These are phyloP conservation scores for Triticum timopheevii DNA, from an alignment of 176 grass and related monocot species.

Conservation along the genomic window DNA sequence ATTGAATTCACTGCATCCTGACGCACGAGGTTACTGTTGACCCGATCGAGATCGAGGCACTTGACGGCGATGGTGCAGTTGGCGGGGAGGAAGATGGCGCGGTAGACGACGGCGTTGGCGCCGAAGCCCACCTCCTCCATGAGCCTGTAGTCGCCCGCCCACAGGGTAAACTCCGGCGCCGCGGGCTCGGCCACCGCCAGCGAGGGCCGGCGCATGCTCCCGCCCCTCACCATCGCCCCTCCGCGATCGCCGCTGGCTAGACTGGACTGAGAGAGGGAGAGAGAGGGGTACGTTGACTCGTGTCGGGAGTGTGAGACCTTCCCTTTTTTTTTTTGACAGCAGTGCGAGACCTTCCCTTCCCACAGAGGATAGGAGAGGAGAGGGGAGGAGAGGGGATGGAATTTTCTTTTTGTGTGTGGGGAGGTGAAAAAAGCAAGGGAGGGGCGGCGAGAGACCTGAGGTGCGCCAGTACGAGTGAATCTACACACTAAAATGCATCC, in stretches of 20 bases:
- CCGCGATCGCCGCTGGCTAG: constrained; percentile 29
- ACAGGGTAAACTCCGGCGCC: constrained; percentile 46
- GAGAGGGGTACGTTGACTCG: neutral
- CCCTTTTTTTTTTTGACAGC: too few relatives aligned
- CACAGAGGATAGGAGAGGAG: too few relatives aligned
- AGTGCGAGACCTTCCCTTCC: too few relatives aligned
- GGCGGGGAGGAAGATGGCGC: constrained; percentile 64
- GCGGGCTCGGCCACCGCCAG: neutral
- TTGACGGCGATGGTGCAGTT: constrained; percentile 78
- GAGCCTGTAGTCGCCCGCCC: constrained; percentile 57
- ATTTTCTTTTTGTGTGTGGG: too few relatives aligned
- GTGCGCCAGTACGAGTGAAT: too few relatives aligned
- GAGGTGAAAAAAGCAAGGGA: too few relatives aligned
- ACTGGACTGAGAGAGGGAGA: neutral
- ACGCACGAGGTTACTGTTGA: constrained; percentile 94
- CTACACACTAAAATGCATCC: too few relatives aligned
- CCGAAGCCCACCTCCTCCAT: constrained; percentile 91
- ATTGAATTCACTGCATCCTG: neutral
- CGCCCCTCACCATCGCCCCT: constrained; percentile 33
- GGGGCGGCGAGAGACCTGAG: too few relatives aligned
- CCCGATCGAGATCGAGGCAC: constrained; percentile 91
- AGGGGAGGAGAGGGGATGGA: too few relatives aligned
- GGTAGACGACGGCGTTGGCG: constrained; percentile 87
- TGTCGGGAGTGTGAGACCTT: neutral
- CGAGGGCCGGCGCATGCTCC: constrained; percentile 18